Conservation (phyloP, 2,329 filamentous ascomycete genomes). For the Pestalotiopsis sp. region DNA sequence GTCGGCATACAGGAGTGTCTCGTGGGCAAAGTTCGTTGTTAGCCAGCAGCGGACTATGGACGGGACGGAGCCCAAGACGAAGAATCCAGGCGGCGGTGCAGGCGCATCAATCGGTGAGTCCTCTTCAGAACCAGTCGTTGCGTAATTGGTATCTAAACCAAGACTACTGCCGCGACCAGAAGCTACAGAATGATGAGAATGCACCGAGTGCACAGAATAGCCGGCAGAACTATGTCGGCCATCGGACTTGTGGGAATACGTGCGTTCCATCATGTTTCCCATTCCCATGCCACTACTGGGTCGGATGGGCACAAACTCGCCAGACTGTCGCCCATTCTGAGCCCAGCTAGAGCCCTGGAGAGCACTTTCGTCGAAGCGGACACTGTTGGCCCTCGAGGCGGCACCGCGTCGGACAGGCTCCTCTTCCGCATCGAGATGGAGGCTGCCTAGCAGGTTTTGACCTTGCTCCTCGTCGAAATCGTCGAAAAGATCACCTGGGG, state of each 20-base stretch:
- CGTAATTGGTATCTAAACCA: conserved; percentile 75
- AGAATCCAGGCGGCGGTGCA: conserved; percentile 80
- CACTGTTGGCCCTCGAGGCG: conserved; percentile 92
- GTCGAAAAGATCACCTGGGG: conserved; percentile 83
- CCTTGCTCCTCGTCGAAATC: conserved; percentile 89
- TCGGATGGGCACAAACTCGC: conserved; percentile 77
- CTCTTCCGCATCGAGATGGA: conserved; percentile 87
- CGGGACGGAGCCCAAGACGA: conserved; percentile 85
- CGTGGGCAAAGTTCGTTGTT: conserved; percentile 86
- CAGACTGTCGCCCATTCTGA: conserved; percentile 79
- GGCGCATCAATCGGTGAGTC: conserved; percentile 74
- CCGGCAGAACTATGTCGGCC: conserved; percentile 93
- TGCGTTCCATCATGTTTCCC: conserved; percentile 84
- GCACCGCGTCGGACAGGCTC: conserved; percentile 83
- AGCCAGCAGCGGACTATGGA: conserved; percentile 97
- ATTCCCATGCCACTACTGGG: conserved; percentile 82
- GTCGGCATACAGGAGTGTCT: conserved; percentile 86
- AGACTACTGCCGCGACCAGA: conserved; percentile 87
- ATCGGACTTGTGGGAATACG: conserved; percentile 93
- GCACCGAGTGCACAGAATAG: conserved; percentile 70
- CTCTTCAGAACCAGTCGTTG: conserved; percentile 63
- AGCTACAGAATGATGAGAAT: conserved; percentile 70
- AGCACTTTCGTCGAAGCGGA: conserved; percentile 95
- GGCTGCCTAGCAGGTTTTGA: conserved; percentile 75
- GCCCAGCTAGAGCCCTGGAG: conserved; percentile 86